Evolutionary conservation across 306 rosid genomes (phyloP), one percentile per base, ranked within the genome.

Genomic region (Potentilla sterilis): DNA sequence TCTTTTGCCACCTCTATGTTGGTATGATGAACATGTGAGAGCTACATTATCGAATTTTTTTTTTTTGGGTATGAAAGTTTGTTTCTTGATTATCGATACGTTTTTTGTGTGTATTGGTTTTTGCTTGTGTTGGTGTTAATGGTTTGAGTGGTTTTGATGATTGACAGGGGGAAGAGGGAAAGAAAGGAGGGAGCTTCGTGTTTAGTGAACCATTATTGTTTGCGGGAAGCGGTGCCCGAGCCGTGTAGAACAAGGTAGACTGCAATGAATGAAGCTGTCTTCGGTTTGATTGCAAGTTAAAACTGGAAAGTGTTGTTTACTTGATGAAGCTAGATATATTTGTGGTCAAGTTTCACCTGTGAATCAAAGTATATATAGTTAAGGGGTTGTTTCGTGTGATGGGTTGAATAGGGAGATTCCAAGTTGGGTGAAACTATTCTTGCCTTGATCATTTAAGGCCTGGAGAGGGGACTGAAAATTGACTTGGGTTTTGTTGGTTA

Each of bases 141-240:
- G 61, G 72, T 46, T 87, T 86, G 77, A 86, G 86, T 89, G 86
- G 55, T 81, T 73, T 68, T 67, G 70, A 49, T 64, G 51, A 11
- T 59, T 81, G 86, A 32, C 51, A 58, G 44, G 65, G 19, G 67
- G 63, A 67, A 74, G 67, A 52, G 77, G 66, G 48, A 42, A 28
- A 43, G 61, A 65, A 72, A 37, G 66, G 9, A 57, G 77, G 68
- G 34, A 6, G 58, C n/a, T 57, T 70, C 62, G 51, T 40, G 58
- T 72, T 63, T 65, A 18, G 22, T 34, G 65, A 61, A 76, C 52
- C 78, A 75, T 58, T 75, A 41, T 79, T 76, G 47, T 2, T 9
- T 41, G 74, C 75, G 67, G 48, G 75, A 73, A 78, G 74, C 72
- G 46, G 40, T 44, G 67, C 40, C 40, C 15, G 62, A 59, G 80